Conservation (phyloP, 208 protist genomes). For the Acanthamoeba royreba region DNA sequence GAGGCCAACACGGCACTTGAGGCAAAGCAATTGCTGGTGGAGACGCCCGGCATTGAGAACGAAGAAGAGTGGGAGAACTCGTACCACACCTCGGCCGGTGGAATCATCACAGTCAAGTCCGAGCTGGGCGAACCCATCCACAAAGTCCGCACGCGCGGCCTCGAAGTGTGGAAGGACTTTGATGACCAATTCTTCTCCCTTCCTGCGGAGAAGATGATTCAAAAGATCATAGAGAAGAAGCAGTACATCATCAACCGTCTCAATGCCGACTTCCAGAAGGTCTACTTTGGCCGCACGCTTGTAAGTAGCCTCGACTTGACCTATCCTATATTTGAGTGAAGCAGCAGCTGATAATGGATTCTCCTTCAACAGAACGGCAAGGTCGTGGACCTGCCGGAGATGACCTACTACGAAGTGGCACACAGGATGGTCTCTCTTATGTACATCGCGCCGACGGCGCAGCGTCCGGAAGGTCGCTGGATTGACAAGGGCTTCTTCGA, state of each 20-base stretch:
- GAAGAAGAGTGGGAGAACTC: constrained; percentile 78
- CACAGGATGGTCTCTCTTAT: constrained; percentile 68
- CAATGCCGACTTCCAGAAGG: constrained; percentile 82
- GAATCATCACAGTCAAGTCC: constrained; percentile 79
- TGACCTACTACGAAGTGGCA: constrained; percentile 79
- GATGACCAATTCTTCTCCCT: constrained; percentile 79
- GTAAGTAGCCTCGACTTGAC: not conserved
- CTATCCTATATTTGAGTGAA: not conserved
- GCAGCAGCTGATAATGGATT: not conserved
- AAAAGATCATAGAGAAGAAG: constrained; percentile 67
- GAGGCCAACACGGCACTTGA: constrained; percentile 70
- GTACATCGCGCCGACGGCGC: constrained; percentile 47
- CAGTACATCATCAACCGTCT: constrained; percentile 76
- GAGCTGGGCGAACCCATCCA: constrained; percentile 85
- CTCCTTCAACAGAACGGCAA: constrained; percentile 50
- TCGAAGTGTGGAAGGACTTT: constrained; percentile 70
- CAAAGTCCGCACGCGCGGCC: constrained; percentile 69
- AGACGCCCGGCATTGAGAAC: constrained; percentile 59
- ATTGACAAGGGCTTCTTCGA: constrained; percentile 58
- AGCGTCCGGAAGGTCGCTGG: constrained; percentile 44
- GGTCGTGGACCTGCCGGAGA: constrained; percentile 67
- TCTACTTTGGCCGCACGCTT: constrained; percentile 52
- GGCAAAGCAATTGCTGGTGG: constrained; percentile 76
- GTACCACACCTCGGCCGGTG: constrained; percentile 71
- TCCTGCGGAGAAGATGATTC: constrained; percentile 59